Evolutionary conservation across 352 stramenopile species (phyloP).

Genomic region (Globisporangium iwayamae): DNA sequence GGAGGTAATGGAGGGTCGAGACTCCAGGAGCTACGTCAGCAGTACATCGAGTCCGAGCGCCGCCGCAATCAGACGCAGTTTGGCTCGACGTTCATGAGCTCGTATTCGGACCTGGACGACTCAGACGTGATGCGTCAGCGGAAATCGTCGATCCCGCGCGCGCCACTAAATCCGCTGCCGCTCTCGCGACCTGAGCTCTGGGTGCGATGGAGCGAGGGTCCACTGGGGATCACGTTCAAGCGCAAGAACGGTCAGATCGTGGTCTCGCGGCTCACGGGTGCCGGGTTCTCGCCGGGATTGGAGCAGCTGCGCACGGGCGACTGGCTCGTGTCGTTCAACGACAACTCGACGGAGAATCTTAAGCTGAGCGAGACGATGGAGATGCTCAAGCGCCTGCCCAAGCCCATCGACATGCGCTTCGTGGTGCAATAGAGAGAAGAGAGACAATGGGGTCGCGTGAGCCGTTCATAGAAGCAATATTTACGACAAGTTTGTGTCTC

Average conservation of each 20-base stretch:
- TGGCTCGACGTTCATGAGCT: conserved; percentile 41
- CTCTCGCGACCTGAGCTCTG: conserved; percentile 47
- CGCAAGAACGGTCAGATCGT: conserved; percentile 75
- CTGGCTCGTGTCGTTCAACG: conserved; percentile 78
- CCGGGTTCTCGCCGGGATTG: conserved; percentile 56
- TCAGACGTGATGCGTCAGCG: conserved; percentile 43
- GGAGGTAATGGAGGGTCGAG: conserved; percentile 18
- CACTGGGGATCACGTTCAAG: conserved; percentile 79
- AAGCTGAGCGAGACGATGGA: conserved; percentile 77
- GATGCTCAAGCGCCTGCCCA: conserved; percentile 68
- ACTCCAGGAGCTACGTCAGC: conserved; percentile 50
- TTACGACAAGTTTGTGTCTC: background rate
- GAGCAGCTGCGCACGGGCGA: conserved; percentile 67
- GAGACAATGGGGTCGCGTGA: background rate
- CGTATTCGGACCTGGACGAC: conserved; percentile 73
- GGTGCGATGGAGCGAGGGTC: conserved; percentile 69
- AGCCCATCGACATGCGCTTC: conserved; percentile 80
- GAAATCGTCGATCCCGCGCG: background rate
- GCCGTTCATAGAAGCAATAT: background rate
- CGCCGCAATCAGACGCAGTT: conserved; percentile 36
- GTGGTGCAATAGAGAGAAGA: conserved; percentile 49
- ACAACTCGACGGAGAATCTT: conserved; percentile 52
- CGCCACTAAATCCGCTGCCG: conserved; percentile 19
- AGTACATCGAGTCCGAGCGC: conserved; percentile 72
- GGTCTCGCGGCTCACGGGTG: conserved; percentile 68